These are phyloP conservation scores for Thielaviopsis populi DNA, from an alignment of 2,329 filamentous ascomycete genomes.

Conservation along the genomic window DNA sequence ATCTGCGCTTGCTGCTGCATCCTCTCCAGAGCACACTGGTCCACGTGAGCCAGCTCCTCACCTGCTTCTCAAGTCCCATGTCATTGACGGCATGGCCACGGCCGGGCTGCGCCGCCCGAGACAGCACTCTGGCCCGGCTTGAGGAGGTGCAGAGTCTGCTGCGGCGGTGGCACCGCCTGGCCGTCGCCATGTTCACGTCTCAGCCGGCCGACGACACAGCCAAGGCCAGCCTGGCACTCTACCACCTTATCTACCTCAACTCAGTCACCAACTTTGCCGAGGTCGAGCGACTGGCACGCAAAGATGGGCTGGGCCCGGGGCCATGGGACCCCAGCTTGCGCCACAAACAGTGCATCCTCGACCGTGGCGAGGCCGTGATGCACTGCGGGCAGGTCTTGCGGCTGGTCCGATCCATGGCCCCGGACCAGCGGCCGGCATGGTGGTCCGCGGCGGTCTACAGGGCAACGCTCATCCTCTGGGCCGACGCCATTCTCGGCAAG, in stretches of 20 bases:
- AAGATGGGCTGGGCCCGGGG: slow-evolving; percentile 35
- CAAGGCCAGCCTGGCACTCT: slow-evolving; percentile 51
- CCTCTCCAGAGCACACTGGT: slow-evolving; percentile 51
- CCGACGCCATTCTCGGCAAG: slow-evolving; percentile 34
- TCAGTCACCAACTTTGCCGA: slow-evolving; percentile 52
- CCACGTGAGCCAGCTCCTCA: slow-evolving; percentile 49
- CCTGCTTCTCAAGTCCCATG: slow-evolving; percentile 50
- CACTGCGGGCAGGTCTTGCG: slow-evolving; percentile 54
- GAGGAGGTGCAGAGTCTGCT: slow-evolving; percentile 50
- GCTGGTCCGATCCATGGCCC: slow-evolving; percentile 44
- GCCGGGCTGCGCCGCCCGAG: slow-evolving; percentile 23
- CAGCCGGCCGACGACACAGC: slow-evolving; percentile 44
- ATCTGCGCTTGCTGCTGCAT: slow-evolving; percentile 52
- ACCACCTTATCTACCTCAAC: slow-evolving; percentile 56
- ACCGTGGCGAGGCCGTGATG: slow-evolving; percentile 48
- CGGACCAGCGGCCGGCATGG: slow-evolving; percentile 49
- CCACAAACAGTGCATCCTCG: slow-evolving; percentile 48
- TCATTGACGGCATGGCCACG: background rate
- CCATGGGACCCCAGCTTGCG: slow-evolving; percentile 39
- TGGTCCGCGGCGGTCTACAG: slow-evolving; percentile 58
- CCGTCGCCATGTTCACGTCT: slow-evolving; percentile 38
- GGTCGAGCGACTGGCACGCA: slow-evolving; percentile 50
- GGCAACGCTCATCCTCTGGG: slow-evolving; percentile 47
- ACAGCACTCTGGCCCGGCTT: slow-evolving; percentile 38
- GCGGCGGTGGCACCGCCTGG: slow-evolving; percentile 53